A percentile compares a stretch with the other conserved stretches of the same genome.
Evolutionary conservation across 1,284 basidiomycete genomes (phyloP).

Genomic region (Ceratobasidium sp.): DNA sequence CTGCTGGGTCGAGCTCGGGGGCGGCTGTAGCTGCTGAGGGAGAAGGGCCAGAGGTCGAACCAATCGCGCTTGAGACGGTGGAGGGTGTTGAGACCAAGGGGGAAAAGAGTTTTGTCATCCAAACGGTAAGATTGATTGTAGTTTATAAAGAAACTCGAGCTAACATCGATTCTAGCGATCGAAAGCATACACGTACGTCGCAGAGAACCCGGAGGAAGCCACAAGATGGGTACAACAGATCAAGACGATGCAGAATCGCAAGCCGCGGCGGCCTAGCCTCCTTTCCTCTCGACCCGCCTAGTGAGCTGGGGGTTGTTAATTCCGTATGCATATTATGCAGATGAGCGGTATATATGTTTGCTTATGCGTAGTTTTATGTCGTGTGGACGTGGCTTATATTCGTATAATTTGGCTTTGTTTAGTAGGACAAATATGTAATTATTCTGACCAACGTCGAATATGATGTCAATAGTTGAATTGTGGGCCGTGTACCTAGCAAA

Average conservation of each 20-base stretch:
- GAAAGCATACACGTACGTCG: conserved; percentile 46
- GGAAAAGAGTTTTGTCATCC: conserved; percentile 46
- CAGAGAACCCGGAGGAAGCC: conserved; percentile 42
- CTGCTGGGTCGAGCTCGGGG: not conserved
- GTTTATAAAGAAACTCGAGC: not conserved
- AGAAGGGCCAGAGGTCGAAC: not conserved
- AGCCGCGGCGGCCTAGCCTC: conserved; percentile 13
- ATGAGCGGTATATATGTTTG: conserved; percentile 23
- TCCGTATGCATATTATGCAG: conserved; percentile 1
- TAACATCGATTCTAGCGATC: conserved; percentile 12
- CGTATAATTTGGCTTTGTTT: conserved; percentile 28
- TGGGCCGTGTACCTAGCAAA: not conserved
- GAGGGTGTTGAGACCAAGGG: conserved; percentile 46
- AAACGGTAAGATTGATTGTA: conserved; percentile 43
- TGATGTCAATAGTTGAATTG: conserved; percentile 20
- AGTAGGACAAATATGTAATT: conserved; percentile 20
- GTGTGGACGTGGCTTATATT: not conserved
- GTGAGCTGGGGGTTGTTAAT: not conserved
- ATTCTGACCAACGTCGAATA: conserved; percentile 39
- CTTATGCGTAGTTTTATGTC: conserved; percentile 27
- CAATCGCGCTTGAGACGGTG: conserved; percentile 25
- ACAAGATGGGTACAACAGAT: conserved; percentile 46
- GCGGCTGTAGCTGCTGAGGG: not conserved
- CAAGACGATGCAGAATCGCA: conserved; percentile 26
- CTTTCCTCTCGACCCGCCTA: conserved; percentile 13